A percentile compares a stretch with the other conserved stretches of the same genome.
Conservation (phyloP, 371 early-diverging fungal genomes). For the Mortierella sp. region DNA sequence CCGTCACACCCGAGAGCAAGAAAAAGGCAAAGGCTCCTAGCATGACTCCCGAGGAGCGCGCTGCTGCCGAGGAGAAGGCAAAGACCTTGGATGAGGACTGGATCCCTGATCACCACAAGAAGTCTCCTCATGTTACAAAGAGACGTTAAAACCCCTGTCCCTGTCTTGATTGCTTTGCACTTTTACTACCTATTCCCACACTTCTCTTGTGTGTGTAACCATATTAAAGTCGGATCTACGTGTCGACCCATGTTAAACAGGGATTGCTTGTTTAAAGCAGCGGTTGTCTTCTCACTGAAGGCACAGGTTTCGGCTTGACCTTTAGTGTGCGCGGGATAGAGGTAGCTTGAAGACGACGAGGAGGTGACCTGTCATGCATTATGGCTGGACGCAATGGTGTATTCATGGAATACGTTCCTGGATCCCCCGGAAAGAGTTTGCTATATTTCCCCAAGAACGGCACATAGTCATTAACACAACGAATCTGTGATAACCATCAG, state of each 20-base stretch:
- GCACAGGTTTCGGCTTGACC: background rate
- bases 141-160: slow-evolving; percentile 24
- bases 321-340: background rate
- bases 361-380: background rate
- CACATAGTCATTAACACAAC: background rate
- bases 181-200: background rate
- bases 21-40: slow-evolving; percentile 36
- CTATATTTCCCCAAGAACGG: background rate
- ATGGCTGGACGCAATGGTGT: slow-evolving; percentile 14
- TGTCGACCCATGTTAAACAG: too few relatives aligned
- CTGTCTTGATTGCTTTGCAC: background rate
- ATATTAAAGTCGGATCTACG: background rate
- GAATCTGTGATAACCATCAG: background rate
- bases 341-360: background rate
- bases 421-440: slow-evolving; percentile 16
- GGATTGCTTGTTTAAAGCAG: background rate
- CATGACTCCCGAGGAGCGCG: slow-evolving; percentile 53
- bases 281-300: background rate
- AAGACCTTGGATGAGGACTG: slow-evolving; percentile 53
- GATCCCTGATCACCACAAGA: slow-evolving; percentile 57
- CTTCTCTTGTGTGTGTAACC: background rate
- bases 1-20: slow-evolving; percentile 43
- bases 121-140: slow-evolving; percentile 51
- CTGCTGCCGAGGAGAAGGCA: slow-evolving; percentile 50
- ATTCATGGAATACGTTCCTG: slow-evolving; percentile 24